Percentiles rank a stretch among this genome's conserved stretches.
Evolutionary conservation across 2,329 filamentous ascomycete species (phyloP).

Genomic region (Amauroascus verrucosus): DNA sequence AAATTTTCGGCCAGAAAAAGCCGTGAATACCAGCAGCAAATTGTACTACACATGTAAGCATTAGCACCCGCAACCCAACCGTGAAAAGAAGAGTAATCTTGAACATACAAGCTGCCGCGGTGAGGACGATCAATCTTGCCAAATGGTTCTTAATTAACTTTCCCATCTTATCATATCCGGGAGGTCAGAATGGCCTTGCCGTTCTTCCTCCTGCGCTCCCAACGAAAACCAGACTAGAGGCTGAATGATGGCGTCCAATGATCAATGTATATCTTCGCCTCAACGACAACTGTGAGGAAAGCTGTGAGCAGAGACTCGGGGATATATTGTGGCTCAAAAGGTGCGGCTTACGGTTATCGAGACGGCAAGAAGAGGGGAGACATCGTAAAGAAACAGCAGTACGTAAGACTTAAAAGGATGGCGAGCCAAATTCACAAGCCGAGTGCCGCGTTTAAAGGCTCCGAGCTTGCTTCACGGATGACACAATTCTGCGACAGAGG

Average conservation of each 20-base stretch:
- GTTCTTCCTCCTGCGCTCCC: slow-evolving; percentile 2
- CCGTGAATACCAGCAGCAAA: slow-evolving; percentile 68
- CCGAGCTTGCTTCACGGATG: slow-evolving; percentile 3
- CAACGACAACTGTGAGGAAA: not conserved
- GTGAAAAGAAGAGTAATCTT: not conserved
- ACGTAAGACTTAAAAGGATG: not conserved
- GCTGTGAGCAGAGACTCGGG: not conserved
- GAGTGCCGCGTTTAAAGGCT: not conserved
- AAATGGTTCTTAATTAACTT: slow-evolving; percentile 99
- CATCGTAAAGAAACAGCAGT: slow-evolving; percentile 8
- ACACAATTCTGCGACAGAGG: slow-evolving; percentile 9
- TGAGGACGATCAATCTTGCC: slow-evolving; percentile 86
- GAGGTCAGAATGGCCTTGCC: not conserved
- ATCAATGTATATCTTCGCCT: not conserved
- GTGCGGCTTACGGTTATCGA: slow-evolving; percentile 5
- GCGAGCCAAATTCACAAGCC: not conserved
- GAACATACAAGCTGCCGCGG: slow-evolving; percentile 61
- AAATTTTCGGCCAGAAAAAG: slow-evolving; percentile 98
- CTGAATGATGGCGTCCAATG: not conserved
- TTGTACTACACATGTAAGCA: slow-evolving; percentile 55
- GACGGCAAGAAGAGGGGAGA: not conserved
- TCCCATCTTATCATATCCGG: slow-evolving; percentile 54
- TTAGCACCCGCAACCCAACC: not conserved
- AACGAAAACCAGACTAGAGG: not conserved
- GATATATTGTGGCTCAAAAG: slow-evolving; percentile 3